Evolutionary conservation across 257 asterid species (phyloP), one percentile per base, ranked within the genome.

Genomic region (Osmanthus fragrans): DNA sequence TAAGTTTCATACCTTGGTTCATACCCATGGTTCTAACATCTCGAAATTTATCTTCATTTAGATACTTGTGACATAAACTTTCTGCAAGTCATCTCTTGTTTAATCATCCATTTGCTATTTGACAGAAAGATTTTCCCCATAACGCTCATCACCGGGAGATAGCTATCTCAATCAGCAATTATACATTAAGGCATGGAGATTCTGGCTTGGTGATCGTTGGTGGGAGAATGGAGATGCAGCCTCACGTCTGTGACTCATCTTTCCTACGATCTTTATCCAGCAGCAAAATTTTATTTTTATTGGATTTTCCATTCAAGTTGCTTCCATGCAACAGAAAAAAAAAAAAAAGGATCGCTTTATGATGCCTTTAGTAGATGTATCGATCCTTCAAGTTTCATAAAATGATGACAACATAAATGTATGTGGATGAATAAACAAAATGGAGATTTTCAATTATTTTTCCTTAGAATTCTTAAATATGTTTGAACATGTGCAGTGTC

Each of bases 141-240:
- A 92, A 89, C 83, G 98, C 99, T 84, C 97, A 90, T 90, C 97
- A 92, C 76, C 90, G 95, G 83, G 99, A 96, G 91, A 80, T 96
- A 76, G 89, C 95, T 33, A 90, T 96, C 84, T 89, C 97, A 23
- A 74, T 96, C 81, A 93, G 91, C 84, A 96, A 96, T 83, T 96
- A 90, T 80, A 96, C 99, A n/a, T 73, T 96, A 76, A 93, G 83
- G 86, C 98, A 93, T 58, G 98, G 98, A 76, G 97, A 93, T 88
- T 75, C 97, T 32, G 99, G 98, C 77, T 88, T 96, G 92, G 81
- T 96, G 34, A 88, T 96, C 87, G 86, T 96, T 81, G 99, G 97
- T 70, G 99, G 98, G 66, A 91, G 99, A 82, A 92, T 96, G 99
- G 99, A 93, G 89, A 89, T 96, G 90, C 97, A 90, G 81, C 97